A percentile compares a stretch with the other conserved stretches of the same genome.
These are phyloP conservation scores for Neonothopanus nambi DNA, from an alignment of 1,284 basidiomycete genomes.

Conservation along the genomic window DNA sequence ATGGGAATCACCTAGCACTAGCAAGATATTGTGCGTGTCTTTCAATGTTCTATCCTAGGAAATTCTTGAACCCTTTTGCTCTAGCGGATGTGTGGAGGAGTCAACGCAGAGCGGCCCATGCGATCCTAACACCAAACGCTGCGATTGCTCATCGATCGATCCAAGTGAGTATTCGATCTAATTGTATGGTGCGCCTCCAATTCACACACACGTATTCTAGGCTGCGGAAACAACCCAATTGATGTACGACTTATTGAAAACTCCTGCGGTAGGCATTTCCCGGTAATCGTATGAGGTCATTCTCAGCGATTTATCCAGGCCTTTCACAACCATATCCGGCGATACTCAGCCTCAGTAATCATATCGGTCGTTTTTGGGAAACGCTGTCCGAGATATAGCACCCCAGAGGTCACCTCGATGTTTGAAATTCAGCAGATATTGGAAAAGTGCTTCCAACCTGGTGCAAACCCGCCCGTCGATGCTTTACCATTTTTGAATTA, in stretches of 20 bases:
- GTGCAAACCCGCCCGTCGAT: slow-evolving; percentile 29
- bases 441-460: slow-evolving; percentile 26
- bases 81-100: slow-evolving; percentile 1
- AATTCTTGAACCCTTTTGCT: neutral
- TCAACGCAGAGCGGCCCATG: slow-evolving; percentile 15
- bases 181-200: neutral
- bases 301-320: slow-evolving; percentile 16
- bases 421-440: slow-evolving; percentile 26
- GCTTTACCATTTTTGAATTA: slow-evolving; percentile 26
- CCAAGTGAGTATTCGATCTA: slow-evolving; percentile 15
- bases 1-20: slow-evolving; percentile 8
- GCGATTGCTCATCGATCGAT: slow-evolving; percentile 24
- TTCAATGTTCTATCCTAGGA: no score
- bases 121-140: slow-evolving; percentile 15
- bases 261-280: slow-evolving; percentile 12
- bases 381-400: slow-evolving; percentile 28
- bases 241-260: slow-evolving; percentile 14
- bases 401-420: slow-evolving; percentile 21
- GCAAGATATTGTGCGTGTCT: slow-evolving; percentile 2
- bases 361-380: slow-evolving; percentile 30
- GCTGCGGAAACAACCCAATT: slow-evolving; percentile 17
- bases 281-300: no score
- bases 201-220: neutral
- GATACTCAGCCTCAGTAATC: slow-evolving; percentile 29
- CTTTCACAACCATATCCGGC: slow-evolving; percentile 26